Base-by-base conservation (phyloP, 306 rosid genomes). In the Cyamopsis tetragonoloba region DNA sequence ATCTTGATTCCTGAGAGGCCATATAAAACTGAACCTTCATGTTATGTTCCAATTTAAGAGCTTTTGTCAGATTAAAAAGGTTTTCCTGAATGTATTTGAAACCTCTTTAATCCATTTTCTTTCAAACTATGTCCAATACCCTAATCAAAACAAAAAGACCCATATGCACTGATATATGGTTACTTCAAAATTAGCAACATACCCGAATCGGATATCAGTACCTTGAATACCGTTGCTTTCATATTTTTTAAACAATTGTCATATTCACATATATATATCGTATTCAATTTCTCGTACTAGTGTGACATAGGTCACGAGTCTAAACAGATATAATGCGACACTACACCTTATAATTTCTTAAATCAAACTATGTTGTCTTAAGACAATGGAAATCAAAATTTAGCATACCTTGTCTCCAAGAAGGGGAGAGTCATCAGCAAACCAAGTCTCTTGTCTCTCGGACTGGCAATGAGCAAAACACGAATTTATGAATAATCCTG, bases 381-480 rank as follows among this genome's bases (percentile, higher is more conserved):
- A 43, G 51, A 30, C 10, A 46, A 44, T 0, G 58, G 14, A 46
- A 43, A 30, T 51, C 34, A 12, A 20, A 12, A 32, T 24, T 12
- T 53, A 76, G 67, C 70, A 42, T 81, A 88, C 98, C 96, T 76
- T 83, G 76, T 80, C 78, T 37, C 31, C 82, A 19, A 87, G 37
- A 11, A 85, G 75, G 71, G 98, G 98, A 68, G 96, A 91, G 69
- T 89, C 80, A 77, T 82, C 82, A 4, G 98, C 87, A 14, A 87
- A 87, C 98, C 98, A 91, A 1, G 91, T 82, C 65, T 82, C 98
- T 59, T 85, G 98, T 81, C 96, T 87, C 87, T 89, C 98, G 26
- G 98, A 89, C 66, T 91, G 98, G 77, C 98, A 91, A 76, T 91
- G 96, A 73, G 98, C 89, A 77, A 91, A 91, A 77, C 96, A 91